Evolutionary conservation across 2,329 filamentous ascomycete species (phyloP).

Genomic region (Rhytidhysteron rufulum): DNA sequence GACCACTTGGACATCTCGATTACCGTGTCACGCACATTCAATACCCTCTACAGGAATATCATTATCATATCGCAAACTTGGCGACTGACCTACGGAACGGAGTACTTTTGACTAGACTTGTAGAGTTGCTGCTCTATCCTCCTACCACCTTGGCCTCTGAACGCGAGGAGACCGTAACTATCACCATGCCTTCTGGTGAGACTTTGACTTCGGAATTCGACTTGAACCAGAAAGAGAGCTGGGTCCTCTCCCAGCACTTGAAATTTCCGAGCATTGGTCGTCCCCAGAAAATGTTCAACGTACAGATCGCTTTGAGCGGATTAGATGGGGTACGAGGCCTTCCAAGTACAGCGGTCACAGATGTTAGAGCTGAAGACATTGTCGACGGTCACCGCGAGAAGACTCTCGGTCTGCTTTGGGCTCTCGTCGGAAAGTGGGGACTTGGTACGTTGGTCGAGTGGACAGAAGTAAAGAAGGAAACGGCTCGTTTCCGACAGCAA

Average conservation of each 20-base stretch:
- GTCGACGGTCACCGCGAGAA: constrained; percentile 63
- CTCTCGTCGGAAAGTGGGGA: constrained; percentile 55
- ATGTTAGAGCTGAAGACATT: constrained; percentile 54
- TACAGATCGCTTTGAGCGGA: constrained; percentile 54
- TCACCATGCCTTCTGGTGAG: constrained; percentile 45
- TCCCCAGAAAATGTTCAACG: constrained; percentile 57
- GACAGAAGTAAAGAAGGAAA: constrained; percentile 52
- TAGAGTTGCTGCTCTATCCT: constrained; percentile 54
- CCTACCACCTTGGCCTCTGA: constrained; percentile 25
- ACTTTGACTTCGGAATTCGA: constrained; percentile 35
- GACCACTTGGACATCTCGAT: constrained; percentile 53
- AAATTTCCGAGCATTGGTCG: constrained; percentile 55
- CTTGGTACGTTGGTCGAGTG: constrained; percentile 53
- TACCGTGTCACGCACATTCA: constrained; percentile 55
- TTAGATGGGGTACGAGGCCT: constrained; percentile 44
- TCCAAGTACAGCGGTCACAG: constrained; percentile 36
- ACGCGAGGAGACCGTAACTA: constrained; percentile 39
- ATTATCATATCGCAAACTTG: constrained; percentile 56
- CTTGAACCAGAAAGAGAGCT: constrained; percentile 33
- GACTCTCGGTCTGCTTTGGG: constrained; percentile 59
- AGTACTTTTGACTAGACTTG: constrained; percentile 55
- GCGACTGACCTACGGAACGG: constrained; percentile 62
- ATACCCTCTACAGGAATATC: constrained; percentile 56
- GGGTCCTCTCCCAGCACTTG: constrained; percentile 54
- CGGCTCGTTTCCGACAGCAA: constrained; percentile 37